Conservation (phyloP, 2,329 filamentous ascomycete species). For the Neonectria magnoliae region DNA sequence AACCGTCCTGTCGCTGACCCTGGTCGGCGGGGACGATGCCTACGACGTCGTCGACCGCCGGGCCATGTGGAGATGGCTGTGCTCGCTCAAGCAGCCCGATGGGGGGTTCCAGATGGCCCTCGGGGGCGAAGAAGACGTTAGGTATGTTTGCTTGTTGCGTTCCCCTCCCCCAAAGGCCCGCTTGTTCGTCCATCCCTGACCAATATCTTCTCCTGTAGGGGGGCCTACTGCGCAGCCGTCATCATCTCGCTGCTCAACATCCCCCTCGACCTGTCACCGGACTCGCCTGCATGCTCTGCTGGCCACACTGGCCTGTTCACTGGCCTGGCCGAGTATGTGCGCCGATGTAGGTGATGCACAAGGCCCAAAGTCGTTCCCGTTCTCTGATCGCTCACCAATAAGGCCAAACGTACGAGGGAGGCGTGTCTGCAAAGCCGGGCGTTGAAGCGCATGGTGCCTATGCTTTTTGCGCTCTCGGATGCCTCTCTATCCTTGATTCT, state of each 20-base stretch:
- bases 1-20: constrained; percentile 78
- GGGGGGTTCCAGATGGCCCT: constrained; percentile 90
- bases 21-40: constrained; percentile 79
- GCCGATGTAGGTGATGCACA: constrained; percentile 70
- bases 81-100: constrained; percentile 82
- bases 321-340: constrained; percentile 81
- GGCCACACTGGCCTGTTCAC: constrained; percentile 74
- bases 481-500: constrained; percentile 84
- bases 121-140: constrained; percentile 91
- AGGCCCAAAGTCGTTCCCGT: constrained; percentile 24
- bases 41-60: constrained; percentile 82
- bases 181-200: constrained; percentile 28
- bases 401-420: constrained; percentile 96
- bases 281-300: constrained; percentile 72
- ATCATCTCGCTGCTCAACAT: constrained; percentile 85
- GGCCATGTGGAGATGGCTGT: constrained; percentile 91
- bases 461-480: constrained; percentile 92
- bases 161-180: constrained; percentile 24
- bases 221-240: constrained; percentile 90
- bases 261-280: constrained; percentile 79
- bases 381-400: constrained; percentile 35
- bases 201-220: constrained; percentile 59
- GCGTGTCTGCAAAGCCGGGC: constrained; percentile 85
- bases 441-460: constrained; percentile 97
- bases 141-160: constrained; percentile 60